Base-by-base conservation (phyloP, 371 early-diverging fungal genomes). In the Synchytrium microbalum region DNA sequence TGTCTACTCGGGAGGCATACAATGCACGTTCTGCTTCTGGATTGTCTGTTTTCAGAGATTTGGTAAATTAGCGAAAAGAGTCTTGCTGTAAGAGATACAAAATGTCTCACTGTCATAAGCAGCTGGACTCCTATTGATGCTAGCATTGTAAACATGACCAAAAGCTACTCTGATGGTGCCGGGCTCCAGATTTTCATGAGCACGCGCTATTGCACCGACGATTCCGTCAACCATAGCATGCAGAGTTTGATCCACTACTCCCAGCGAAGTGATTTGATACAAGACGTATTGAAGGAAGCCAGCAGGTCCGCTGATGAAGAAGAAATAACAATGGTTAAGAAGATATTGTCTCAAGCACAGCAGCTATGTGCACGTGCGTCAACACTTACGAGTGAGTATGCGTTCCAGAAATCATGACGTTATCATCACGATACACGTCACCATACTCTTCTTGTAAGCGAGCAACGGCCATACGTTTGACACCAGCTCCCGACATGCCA, bases 341-440 rank as follows among this genome's bases (percentile, higher is more conserved):
- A 14, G 51, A 14, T 62, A 32, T 62, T 59, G 62, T 30, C 28
- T n/a, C 64, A 26, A 63, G 64, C 60, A 66, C 67, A 53, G 65
- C 59, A 46, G 71, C 68, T 59, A 68, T 53, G 58, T 70, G 73
- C 16, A 64, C 24, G 62, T 63, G 67, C 0, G 19, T 67, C 73
- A 13, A 72, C 60, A 51, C 51, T 0, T 71, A 71, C 8, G 78
- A 75, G 62, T 87, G 87, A 3, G 84, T 81, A 70, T 87, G 87
- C 13, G 84, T 86, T 32, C 82, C 83, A 0, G 84, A 82, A 2
- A 86, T 64, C 80, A 83, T 78, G 26, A 87, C 72, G 68, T 87
- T 87, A 19, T 78, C 63, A 72, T 79, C 1, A 67, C 26, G 66
- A 63, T 76, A 78, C 46, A 67, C 60, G 2, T 62, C 28, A 13